Evolutionary conservation across 2,329 filamentous ascomycete species (phyloP).

Genomic region (Monosporascus sp.): DNA sequence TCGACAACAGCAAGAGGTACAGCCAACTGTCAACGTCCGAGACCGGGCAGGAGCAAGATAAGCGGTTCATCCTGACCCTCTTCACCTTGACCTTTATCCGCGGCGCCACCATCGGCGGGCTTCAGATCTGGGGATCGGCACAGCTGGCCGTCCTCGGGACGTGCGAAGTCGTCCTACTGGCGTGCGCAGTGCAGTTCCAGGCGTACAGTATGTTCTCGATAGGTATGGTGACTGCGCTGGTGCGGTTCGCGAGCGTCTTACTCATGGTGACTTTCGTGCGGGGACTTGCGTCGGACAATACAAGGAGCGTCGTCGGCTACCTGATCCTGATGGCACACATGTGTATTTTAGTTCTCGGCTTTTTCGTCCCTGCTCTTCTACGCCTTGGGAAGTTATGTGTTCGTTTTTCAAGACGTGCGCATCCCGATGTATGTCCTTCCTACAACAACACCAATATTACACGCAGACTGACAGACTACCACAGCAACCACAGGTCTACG

Average conservation of each 20-base stretch:
- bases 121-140: conserved; percentile 9
- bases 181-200: conserved; percentile 5
- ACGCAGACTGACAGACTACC: not conserved
- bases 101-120: conserved; percentile 8
- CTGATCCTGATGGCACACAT: conserved; percentile 57
- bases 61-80: conserved; percentile 8
- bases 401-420: not conserved
- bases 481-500: not conserved
- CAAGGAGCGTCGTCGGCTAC: conserved; percentile 66
- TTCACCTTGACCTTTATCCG: conserved; percentile 9
- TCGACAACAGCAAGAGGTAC: conserved; percentile 6
- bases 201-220: conserved; percentile 3
- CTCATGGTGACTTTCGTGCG: conserved; percentile 44
- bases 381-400: conserved; percentile 4
- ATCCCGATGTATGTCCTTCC: not conserved
- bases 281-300: conserved; percentile 55
- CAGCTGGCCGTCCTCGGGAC: conserved; percentile 6
- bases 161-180: conserved; percentile 10
- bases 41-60: conserved; percentile 3
- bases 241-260: conserved; percentile 47
- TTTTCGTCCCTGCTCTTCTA: conserved; percentile 56
- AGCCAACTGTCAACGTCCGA: conserved; percentile 2
- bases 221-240: conserved; percentile 16
- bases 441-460: too few relatives aligned
- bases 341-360: conserved; percentile 34